Evolutionary conservation across 1,284 basidiomycete genomes (phyloP), one percentile per base, ranked within the genome.

Genomic region (Heterobasidion parviporum): DNA sequence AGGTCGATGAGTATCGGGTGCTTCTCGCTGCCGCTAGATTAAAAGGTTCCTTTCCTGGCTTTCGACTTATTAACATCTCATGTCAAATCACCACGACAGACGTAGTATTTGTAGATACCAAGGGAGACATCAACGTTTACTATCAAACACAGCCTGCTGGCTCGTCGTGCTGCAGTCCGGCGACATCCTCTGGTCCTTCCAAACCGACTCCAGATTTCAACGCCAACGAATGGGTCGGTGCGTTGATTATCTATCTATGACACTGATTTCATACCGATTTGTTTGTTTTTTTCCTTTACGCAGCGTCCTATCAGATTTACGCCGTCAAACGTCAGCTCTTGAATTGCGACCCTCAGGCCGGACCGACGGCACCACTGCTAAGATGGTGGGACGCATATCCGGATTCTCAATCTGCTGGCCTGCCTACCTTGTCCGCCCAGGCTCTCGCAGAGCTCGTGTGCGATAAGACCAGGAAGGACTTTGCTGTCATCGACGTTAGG

Each of bases 261-360:
- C 26, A 26, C 26, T 26, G 26, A 26, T 26, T 4, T 1, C 26
- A 26, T 26, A 26, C 26, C 5, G 5, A 6, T 1, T 4, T 18
- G 18, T 18, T 2, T 18, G 6, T 26, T 26, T 26, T 26, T 4
- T 6, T 4, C 26, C 26, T 1, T 26, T 34, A 14, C 15, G 14
- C 35, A 53, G 52, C 20, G 12, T 53, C 52, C 8, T 53, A 45
- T 16, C 44, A 36, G 26, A 53, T 53, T 16, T 53, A 53, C 44
- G 36, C 33, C 8, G 8, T 32, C 33, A 49, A 54, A 49, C 52
- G 8, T 16, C n/a, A 41, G 12, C 12, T n/a, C 10, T 3, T 1
- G 12, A 5, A 41, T 10, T 41, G 3, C 12, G 38, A 41, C n/a
- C 12, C 12, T 41, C 12, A 10, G 10, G 38, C 10, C 10, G 10